These are phyloP conservation scores for Trichosporon faecale DNA, from an alignment of 1,284 basidiomycete species.

Conservation along the genomic window DNA sequence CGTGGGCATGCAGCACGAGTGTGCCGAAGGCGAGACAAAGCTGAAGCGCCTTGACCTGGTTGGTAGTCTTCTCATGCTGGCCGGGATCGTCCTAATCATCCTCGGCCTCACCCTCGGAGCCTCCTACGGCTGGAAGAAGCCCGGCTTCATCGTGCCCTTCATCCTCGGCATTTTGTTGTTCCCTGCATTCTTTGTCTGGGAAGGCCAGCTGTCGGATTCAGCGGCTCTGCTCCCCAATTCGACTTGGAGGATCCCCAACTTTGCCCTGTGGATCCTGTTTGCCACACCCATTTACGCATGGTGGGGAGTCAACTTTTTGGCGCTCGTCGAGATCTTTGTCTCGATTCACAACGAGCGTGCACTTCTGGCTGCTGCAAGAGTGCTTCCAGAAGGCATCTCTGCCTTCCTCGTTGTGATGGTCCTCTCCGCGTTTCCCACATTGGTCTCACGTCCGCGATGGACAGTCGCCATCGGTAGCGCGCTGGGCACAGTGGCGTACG, in stretches of 20 bases:
- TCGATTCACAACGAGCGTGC: slow-evolving; percentile 24
- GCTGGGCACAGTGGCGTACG: slow-evolving; percentile 30
- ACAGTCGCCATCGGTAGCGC: slow-evolving; percentile 30
- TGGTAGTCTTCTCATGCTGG: slow-evolving; percentile 38
- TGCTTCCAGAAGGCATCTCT: slow-evolving; percentile 34
- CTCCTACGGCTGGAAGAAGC: slow-evolving; percentile 41
- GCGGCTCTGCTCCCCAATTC: slow-evolving; percentile 42
- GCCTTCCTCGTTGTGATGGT: slow-evolving; percentile 20
- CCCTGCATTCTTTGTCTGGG: slow-evolving; percentile 39
- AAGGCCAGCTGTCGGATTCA: slow-evolving; percentile 29
- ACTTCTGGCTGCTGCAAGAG: slow-evolving; percentile 35
- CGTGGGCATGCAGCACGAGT: neutral
- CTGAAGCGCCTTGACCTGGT: slow-evolving; percentile 43
- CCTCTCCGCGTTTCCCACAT: slow-evolving; percentile 20
- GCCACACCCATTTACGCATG: slow-evolving; percentile 40
- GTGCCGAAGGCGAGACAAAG: slow-evolving; percentile 16
- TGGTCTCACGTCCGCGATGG: slow-evolving; percentile 31
- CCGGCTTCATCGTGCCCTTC: slow-evolving; percentile 48
- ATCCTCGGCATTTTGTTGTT: slow-evolving; percentile 40
- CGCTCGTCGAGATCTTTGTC: slow-evolving; percentile 30
- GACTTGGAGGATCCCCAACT: slow-evolving; percentile 46
- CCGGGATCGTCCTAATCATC: slow-evolving; percentile 44
- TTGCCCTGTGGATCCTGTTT: slow-evolving; percentile 42
- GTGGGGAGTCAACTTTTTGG: slow-evolving; percentile 35
- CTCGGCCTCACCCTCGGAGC: slow-evolving; percentile 48